These are phyloP conservation scores for Kwoniella shandongensis DNA, from an alignment of 768 basidiomycete species.

Conservation along the genomic window DNA sequence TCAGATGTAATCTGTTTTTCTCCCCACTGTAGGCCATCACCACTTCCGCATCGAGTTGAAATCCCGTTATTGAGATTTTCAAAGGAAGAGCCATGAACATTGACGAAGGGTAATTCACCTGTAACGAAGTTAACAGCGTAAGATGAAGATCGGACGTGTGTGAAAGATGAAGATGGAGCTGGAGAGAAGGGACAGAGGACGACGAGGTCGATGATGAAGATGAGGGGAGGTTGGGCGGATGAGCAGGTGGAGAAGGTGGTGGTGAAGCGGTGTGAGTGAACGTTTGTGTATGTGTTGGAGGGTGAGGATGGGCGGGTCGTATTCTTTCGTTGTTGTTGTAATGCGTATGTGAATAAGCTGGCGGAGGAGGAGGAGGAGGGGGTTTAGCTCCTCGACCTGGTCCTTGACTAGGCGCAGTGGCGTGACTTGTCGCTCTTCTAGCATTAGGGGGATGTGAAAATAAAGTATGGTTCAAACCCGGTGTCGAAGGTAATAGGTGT, in stretches of 20 bases:
- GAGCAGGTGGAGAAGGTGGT: slow-evolving; percentile 31
- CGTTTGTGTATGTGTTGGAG: slow-evolving; percentile 3
- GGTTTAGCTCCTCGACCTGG: background rate
- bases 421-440: background rate
- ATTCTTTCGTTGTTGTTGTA: background rate
- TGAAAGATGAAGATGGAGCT: slow-evolving; percentile 78
- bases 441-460: slow-evolving; percentile 1
- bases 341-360: too few species aligned
- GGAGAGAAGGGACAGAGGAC: slow-evolving; percentile 65
- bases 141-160: slow-evolving; percentile 88
- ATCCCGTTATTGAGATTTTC: slow-evolving; percentile 83
- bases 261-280: slow-evolving; percentile 22
- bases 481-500: background rate
- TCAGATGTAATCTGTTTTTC: slow-evolving; percentile 76
- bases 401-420: background rate
- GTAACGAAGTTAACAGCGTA: slow-evolving; percentile 83
- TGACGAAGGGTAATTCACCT: slow-evolving; percentile 94
- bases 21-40: slow-evolving; percentile 88
- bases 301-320: background rate
- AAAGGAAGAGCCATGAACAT: slow-evolving; percentile 97
- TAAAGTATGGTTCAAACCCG: background rate
- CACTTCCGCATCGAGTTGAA: slow-evolving; percentile 82
- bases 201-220: slow-evolving; percentile 23
- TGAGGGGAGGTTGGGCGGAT: slow-evolving; percentile 20
- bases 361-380: too few species aligned